Evolutionary conservation across 208 protist genomes (phyloP), one percentile per base, ranked within the genome.

Genomic region (Strigomonas culicis): DNA sequence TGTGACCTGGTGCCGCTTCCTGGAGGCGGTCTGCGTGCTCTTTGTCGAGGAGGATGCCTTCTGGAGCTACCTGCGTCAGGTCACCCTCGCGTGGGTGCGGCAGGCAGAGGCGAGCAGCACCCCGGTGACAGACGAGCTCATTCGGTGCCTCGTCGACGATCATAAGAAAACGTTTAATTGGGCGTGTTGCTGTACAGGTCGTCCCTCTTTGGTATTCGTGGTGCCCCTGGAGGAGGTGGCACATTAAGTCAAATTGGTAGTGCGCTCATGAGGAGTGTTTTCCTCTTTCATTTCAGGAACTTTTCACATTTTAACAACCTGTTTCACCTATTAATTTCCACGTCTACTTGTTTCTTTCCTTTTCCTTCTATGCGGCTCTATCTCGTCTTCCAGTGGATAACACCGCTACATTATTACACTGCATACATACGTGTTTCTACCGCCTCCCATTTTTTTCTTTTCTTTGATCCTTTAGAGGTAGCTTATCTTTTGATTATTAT

Each of bases 1-100:
- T 11, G 28, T 49, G 49, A n/a, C 22, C 24, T 60, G 32, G 47
- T 85, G 75, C 43, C 51, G 68, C 13, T 77, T 85, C 47, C 27
- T 80, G 7, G 79, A 85, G 51, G 62, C 72, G 15, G 58, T 79
- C 17, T 62, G 70, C 1, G 58, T 64, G 34, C 32, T 85, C 28
- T 85, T 75, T 62, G 49, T 72, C 11, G 79, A 68, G 30, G 68
- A 75, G 46, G 46, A 34, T 28, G 58, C 43, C 28, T 75, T 85
- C 27, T 85, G 79, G 79, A 27, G 22, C 8, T 44, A 44, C 39
- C 39, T 44, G 39, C 39, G 39, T 15, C 10, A 44, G 8, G 39
- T 44, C 11, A 44, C 39, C 4, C 8, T 19, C 4, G n/a, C 19
- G 60, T 15, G 25, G 36, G 28, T 34, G 3, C 8, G 36, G 4